Evolutionary conservation across 352 stramenopile genomes (phyloP).

Genomic region (Peronospora tabacina): DNA sequence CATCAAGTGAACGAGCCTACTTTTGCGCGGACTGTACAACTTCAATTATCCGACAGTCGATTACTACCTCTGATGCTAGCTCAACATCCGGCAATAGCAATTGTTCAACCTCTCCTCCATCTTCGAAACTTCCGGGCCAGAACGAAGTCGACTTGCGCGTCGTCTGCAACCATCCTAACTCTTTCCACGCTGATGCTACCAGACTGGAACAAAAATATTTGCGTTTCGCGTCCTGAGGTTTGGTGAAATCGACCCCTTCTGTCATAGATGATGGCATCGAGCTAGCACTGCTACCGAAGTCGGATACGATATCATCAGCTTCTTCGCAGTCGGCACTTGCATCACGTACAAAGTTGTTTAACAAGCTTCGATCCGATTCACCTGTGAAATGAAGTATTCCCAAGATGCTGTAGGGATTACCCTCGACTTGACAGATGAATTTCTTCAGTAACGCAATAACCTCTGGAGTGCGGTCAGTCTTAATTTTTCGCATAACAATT

Average conservation of each 20-base stretch:
- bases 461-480: constrained; percentile 34
- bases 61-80: constrained; percentile 50
- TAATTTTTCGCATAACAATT: constrained; percentile 65
- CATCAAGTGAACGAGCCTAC: constrained; percentile 3
- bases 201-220: constrained; percentile 86
- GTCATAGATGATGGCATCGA: constrained; percentile 16
- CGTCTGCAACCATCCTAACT: constrained; percentile 68
- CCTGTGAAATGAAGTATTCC: constrained; percentile 51
- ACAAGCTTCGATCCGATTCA: constrained; percentile 39
- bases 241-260: constrained; percentile 3
- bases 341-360: constrained; percentile 6
- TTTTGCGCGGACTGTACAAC: constrained; percentile 50
- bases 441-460: constrained; percentile 33
- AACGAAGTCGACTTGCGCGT: constrained; percentile 67
- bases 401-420: constrained; percentile 81
- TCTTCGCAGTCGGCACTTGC: constrained; percentile 8
- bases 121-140: constrained; percentile 79
- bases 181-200: constrained; percentile 66
- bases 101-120: constrained; percentile 64
- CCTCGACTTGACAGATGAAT: constrained; percentile 66
- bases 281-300: constrained; percentile 17
- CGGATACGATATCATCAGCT: constrained; percentile 10
- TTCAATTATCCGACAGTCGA: constrained; percentile 81
- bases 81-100: constrained; percentile 36
- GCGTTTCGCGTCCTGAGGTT: constrained; percentile 29